Conservation (phyloP, 306 rosid species). For the Vicia villosa region DNA sequence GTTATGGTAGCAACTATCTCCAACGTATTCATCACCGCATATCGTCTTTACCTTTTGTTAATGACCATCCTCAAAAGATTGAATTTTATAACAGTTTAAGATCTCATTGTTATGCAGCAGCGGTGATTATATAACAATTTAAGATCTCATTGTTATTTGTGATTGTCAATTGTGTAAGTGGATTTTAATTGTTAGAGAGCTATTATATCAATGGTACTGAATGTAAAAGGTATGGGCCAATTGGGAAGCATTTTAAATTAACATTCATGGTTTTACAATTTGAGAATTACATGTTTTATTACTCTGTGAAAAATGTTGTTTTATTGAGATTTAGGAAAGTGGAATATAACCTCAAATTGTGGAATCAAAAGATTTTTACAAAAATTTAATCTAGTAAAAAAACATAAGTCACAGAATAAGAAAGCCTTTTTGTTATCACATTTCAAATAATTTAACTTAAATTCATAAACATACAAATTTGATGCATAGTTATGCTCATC, state of each 20-base stretch:
- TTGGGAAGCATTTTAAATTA: background rate
- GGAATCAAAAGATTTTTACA: background rate
- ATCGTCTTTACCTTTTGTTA: constrained; percentile 79
- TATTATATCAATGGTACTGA: no score
- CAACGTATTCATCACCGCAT: constrained; percentile 85
- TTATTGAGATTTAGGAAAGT: background rate
- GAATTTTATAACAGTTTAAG: no score
- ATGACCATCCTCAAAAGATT: constrained; percentile 69
- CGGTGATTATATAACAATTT: no score
- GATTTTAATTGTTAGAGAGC: no score
- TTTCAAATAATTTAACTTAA: no score
- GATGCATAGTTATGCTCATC: background rate
- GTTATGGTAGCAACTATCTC: constrained; percentile 63
- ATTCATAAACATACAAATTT: background rate
- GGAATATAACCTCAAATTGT: background rate
- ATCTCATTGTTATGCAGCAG: no score
- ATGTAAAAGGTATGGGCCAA: background rate
- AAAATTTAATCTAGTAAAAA: no score
- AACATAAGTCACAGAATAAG: background rate
- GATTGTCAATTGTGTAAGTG: no score
- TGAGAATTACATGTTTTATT: background rate
- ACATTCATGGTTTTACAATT: background rate
- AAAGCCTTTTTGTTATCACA: background rate
- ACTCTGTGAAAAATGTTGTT: background rate
- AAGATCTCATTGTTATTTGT: no score